Evolutionary conservation across 305 asterid species (phyloP).

Genomic region (Fraxinus albicans): DNA sequence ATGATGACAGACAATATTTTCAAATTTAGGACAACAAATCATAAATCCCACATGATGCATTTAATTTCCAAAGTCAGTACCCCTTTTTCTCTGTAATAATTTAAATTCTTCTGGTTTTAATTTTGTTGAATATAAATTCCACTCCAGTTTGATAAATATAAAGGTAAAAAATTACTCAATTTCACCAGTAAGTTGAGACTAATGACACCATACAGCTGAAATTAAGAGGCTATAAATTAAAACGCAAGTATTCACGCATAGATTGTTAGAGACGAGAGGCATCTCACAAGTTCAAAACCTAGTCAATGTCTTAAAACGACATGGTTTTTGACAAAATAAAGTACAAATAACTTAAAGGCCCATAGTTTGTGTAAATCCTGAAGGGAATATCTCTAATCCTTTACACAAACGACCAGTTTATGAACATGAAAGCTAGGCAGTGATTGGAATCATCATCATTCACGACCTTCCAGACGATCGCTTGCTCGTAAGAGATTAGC

Average conservation of each 20-base stretch:
- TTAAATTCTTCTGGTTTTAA: background rate
- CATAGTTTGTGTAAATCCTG: slow-evolving; percentile 5
- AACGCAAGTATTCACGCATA: background rate
- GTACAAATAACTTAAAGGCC: slow-evolving; percentile 32
- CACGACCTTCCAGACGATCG: slow-evolving; percentile 85
- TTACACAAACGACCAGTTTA: slow-evolving; percentile 94
- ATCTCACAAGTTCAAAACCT: slow-evolving; percentile 25
- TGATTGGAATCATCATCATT: slow-evolving; percentile 79
- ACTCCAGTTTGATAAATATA: background rate
- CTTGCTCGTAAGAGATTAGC: slow-evolving; percentile 84
- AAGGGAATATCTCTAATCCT: slow-evolving; percentile 13
- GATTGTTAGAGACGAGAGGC: slow-evolving; percentile 5
- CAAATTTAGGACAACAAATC: background rate
- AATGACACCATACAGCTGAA: background rate
- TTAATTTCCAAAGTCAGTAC: background rate
- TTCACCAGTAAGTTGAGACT: background rate
- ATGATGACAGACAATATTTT: slow-evolving; percentile 1
- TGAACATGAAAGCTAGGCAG: slow-evolving; percentile 93
- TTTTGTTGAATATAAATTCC: background rate
- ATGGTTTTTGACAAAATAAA: slow-evolving; percentile 25
- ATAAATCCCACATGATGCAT: background rate
- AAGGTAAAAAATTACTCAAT: background rate
- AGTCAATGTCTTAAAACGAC: slow-evolving; percentile 19
- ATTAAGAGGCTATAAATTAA: background rate
- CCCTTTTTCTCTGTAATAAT: background rate